Evolutionary conservation across 345 rosid species (phyloP).

Genomic region (Reutealis trisperma): DNA sequence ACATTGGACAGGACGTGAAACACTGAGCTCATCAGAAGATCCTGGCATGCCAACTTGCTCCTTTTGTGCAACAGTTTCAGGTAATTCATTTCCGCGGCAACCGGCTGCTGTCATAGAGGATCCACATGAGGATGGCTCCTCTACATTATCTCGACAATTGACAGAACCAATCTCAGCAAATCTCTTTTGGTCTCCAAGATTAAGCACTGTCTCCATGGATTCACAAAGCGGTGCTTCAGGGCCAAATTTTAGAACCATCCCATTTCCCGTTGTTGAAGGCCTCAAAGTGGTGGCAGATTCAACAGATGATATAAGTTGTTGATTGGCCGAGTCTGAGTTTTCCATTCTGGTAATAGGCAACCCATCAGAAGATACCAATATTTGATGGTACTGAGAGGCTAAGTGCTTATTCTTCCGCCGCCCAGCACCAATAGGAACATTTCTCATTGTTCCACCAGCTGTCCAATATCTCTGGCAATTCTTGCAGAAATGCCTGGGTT

Average conservation of each 20-base stretch:
- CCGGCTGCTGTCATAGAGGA: slow-evolving; percentile 37
- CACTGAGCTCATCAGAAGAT: slow-evolving; percentile 38
- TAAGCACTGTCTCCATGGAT: slow-evolving; percentile 53
- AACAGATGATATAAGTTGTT: slow-evolving; percentile 32
- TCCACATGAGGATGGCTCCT: slow-evolving; percentile 40
- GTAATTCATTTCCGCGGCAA: slow-evolving; percentile 32
- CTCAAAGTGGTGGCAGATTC: slow-evolving; percentile 37
- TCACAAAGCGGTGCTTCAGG: slow-evolving; percentile 52
- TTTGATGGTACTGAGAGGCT: slow-evolving; percentile 63
- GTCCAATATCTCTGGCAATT: slow-evolving; percentile 98
- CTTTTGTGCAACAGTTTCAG: slow-evolving; percentile 27
- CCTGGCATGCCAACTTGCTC: slow-evolving; percentile 26
- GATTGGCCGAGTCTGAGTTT: slow-evolving; percentile 40
- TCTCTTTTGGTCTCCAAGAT: slow-evolving; percentile 45
- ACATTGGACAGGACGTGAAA: slow-evolving; percentile 38
- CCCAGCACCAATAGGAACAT: slow-evolving; percentile 95
- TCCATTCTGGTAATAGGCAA: slow-evolving; percentile 42
- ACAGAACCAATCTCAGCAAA: slow-evolving; percentile 30
- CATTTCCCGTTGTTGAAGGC: slow-evolving; percentile 44
- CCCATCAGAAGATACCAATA: slow-evolving; percentile 64
- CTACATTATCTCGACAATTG: slow-evolving; percentile 33
- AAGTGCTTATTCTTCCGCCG: slow-evolving; percentile 89
- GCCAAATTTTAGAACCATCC: slow-evolving; percentile 66
- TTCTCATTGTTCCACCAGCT: slow-evolving; percentile 95
- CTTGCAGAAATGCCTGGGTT: slow-evolving; percentile 93